Conservation (phyloP, 352 stramenopile genomes). For the Globisporangium nagaii region DNA sequence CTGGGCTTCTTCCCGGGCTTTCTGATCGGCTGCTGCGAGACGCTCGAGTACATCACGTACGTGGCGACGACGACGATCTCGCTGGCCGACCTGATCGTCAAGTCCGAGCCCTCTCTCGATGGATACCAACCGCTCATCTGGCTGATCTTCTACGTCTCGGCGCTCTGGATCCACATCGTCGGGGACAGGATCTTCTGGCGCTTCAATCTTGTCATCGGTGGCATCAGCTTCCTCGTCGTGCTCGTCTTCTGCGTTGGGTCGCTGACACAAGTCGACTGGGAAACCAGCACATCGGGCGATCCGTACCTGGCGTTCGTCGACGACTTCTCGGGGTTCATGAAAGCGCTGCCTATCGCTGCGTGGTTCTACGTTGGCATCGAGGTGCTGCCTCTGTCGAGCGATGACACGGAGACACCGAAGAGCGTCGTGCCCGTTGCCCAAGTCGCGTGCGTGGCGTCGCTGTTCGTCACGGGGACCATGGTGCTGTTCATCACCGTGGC, state of each 20-base stretch:
- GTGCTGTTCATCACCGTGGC: conserved; percentile 17
- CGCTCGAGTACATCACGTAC: conserved; percentile 32
- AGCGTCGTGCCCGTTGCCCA: conserved; percentile 16
- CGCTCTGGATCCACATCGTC: conserved; percentile 25
- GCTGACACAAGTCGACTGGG: conserved; percentile 19
- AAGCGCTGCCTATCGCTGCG: conserved; percentile 21
- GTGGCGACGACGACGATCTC: conserved; percentile 25
- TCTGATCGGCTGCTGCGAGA: conserved; percentile 27
- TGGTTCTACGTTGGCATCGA: conserved; percentile 55
- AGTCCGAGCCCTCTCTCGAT: conserved; percentile 2
- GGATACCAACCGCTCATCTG: conserved; percentile 21
- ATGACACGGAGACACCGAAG: background rate
- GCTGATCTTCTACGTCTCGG: conserved; percentile 25
- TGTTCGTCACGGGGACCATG: conserved; percentile 21
- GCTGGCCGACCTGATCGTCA: conserved; percentile 29
- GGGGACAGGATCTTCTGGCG: conserved; percentile 32
- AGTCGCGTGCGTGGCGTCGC: conserved; percentile 25
- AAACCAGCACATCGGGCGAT: conserved; percentile 4
- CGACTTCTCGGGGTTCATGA: conserved; percentile 26
- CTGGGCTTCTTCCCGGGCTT: conserved; percentile 15
- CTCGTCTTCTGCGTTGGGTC: conserved; percentile 33
- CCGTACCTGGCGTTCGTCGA: conserved; percentile 7
- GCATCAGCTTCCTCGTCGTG: conserved; percentile 26
- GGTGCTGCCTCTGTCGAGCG: conserved; percentile 17
- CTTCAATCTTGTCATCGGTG: conserved; percentile 29